phyloP scores from a whole-genome alignment of 345 rosid genomes.

The Dovyalis caffra region DNA sequence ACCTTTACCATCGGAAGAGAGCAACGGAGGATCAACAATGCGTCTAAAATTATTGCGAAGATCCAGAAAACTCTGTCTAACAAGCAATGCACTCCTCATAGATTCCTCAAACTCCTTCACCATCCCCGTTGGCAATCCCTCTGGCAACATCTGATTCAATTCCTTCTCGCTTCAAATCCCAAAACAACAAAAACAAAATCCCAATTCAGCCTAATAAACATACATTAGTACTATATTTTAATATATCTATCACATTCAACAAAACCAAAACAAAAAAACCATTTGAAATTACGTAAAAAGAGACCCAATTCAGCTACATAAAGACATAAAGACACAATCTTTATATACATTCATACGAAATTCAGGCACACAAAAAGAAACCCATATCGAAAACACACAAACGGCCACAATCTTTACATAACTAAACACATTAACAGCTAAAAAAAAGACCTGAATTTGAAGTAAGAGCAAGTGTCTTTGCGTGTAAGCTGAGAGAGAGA shows the following conservation, averaged over 20 bases:
- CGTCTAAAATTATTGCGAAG: slow-evolving; percentile 91
- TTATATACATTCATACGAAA: no score
- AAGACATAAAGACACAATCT: no score
- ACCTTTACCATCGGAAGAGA: slow-evolving; percentile 54
- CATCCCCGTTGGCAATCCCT: slow-evolving; percentile 80
- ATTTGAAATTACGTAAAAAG: background rate
- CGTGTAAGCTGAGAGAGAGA: slow-evolving; percentile 64
- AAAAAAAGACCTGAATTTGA: slow-evolving; percentile 60
- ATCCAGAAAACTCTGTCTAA: slow-evolving; percentile 75
- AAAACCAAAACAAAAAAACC: background rate
- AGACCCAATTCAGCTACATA: background rate
- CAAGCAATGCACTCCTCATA: slow-evolving; percentile 68
- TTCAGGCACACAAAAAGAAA: background rate
- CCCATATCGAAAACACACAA: background rate
- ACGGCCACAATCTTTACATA: background rate
- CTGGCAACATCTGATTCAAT: slow-evolving; percentile 59
- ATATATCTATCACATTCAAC: no score
- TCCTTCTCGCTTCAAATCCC: slow-evolving; percentile 40
- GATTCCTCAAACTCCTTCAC: slow-evolving; percentile 77
- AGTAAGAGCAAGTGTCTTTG: slow-evolving; percentile 61
- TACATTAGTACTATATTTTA: no score
- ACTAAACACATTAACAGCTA: background rate
- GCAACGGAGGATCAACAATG: slow-evolving; percentile 74
- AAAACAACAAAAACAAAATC: background rate
- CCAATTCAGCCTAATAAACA: no score